phyloP scores from a whole-genome alignment of 176 grass and related monocot species.

The Melocanna baccifera region DNA sequence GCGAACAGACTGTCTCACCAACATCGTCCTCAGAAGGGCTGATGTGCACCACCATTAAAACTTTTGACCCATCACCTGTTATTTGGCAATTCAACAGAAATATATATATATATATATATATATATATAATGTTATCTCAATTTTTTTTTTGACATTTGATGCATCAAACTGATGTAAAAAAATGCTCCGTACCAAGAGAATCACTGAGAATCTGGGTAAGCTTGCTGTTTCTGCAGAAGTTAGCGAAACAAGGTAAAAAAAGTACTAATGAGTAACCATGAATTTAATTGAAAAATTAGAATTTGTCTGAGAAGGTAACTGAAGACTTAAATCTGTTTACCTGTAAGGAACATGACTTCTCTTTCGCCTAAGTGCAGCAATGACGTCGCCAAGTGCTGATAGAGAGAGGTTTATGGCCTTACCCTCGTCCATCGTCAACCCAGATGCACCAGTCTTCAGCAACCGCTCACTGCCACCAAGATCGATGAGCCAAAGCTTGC shows the following conservation, averaged over 20 bases:
- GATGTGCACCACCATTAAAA: conserved; percentile 88
- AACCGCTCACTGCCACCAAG: conserved; percentile 89
- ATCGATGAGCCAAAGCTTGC: conserved; percentile 90
- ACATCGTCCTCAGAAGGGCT: conserved; percentile 71
- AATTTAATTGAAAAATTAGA: background rate
- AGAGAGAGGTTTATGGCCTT: conserved; percentile 95
- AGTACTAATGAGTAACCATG: background rate
- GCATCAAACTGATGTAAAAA: background rate
- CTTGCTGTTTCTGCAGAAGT: conserved; percentile 81
- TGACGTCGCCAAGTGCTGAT: conserved; percentile 90
- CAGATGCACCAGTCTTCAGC: conserved; percentile 85
- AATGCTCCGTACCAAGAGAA: conserved; percentile 60
- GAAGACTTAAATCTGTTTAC: conserved; percentile 22
- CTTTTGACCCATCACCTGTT: conserved; percentile 71
- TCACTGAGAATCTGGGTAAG: conserved; percentile 93
- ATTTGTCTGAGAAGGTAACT: background rate
- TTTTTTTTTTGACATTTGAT: background rate
- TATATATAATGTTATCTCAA: background rate
- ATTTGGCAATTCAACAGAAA: conserved; percentile 18
- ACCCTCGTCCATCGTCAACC: conserved; percentile 88
- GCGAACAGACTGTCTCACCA: conserved; percentile 69
- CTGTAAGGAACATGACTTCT: conserved; percentile 90
- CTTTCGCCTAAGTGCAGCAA: conserved; percentile 75
- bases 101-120: background rate
- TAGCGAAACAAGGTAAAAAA: background rate